Base-by-base conservation (phyloP, 2,329 filamentous ascomycete species). In the Aspergillus sp. region DNA sequence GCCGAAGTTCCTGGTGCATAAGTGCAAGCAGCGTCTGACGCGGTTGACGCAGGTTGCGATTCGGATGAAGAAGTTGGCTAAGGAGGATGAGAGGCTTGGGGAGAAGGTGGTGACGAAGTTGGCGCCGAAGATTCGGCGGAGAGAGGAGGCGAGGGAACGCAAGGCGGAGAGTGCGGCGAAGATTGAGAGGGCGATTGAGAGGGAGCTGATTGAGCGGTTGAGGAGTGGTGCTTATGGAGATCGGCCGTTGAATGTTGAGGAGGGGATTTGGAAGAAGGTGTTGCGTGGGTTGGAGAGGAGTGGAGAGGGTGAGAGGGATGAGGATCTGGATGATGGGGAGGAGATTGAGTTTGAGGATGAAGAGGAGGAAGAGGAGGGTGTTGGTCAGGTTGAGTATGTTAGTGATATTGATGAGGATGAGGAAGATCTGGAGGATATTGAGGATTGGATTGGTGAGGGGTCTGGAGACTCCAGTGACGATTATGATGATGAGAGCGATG, bases 261-360 rank as follows among this genome's bases (percentile, higher is more conserved):
- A 97, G 76, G 85, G 86, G 13, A 92, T 99, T 63, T 99, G 95
- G 95, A 96, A 96, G 85, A 96, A 93, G 85, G 95, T 99, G 7
- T 87, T 99, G 69, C 88, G 89, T 63, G 92, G 92, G 3, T 84
- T 99, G 78, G 95, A 99, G 84, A 86, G 90, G 68, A 89, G 90
- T 69, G 93, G 94, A 61, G 88, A 96, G 71, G 94, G 90, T 48
- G 83, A 86, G 65, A 84, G 91, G 57, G 94, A 97, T 75, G 87
- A 92, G 79, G 94, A 98, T 75, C 78, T 95, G 75, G 94, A 97
- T 74, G 88, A 93, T 68, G 94, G 93, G 9, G 87, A 96, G 65
- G 88, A 91, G 67, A 88, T 91, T 38, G 91, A 92, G 25, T 89
- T 91, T 4, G 87, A 91, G 51, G 88, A 90, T 58, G 82, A 87